phyloP scores from a whole-genome alignment of 1,284 basidiomycete genomes.

The Rhodotorula mucilaginosa region DNA sequence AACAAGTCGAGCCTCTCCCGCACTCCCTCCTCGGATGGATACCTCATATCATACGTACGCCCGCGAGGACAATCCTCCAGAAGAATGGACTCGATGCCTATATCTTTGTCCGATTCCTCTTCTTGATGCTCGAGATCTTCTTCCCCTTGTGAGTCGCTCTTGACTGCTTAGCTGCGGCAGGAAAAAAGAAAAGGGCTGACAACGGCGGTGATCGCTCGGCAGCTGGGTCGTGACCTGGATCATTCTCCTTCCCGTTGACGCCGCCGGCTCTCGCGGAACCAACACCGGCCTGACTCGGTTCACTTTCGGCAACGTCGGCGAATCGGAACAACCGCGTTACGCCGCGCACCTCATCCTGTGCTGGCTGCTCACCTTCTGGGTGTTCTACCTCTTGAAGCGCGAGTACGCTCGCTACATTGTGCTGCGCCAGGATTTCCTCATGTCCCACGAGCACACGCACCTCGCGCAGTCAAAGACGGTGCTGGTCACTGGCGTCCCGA shows the following conservation, averaged over 20 bases:
- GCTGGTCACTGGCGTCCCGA: constrained; percentile 83
- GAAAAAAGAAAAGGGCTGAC: background rate
- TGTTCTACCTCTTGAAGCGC: constrained; percentile 72
- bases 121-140: constrained; percentile 72
- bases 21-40: constrained; percentile 50
- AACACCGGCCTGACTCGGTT: constrained; percentile 67
- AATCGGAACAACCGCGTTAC: constrained; percentile 59
- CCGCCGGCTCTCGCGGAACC: constrained; percentile 53
- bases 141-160: constrained; percentile 61
- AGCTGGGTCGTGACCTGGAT: constrained; percentile 56
- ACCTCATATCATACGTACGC: constrained; percentile 46
- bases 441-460: constrained; percentile 66
- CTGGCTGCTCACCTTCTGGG: constrained; percentile 77
- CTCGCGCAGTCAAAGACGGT: constrained; percentile 82
- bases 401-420: constrained; percentile 80
- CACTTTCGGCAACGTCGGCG: constrained; percentile 73
- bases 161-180: no score
- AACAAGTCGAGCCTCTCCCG: constrained; percentile 48
- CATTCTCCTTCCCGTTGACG: constrained; percentile 59
- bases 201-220: background rate
- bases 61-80: constrained; percentile 42
- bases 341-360: constrained; percentile 72
- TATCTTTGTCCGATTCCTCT: constrained; percentile 84
- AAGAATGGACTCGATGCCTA: constrained; percentile 90
- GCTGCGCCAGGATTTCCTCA: constrained; percentile 79